phyloP scores from a whole-genome alignment of 495 filamentous ascomycete genomes.

The Talaromyces proteolyticus region DNA sequence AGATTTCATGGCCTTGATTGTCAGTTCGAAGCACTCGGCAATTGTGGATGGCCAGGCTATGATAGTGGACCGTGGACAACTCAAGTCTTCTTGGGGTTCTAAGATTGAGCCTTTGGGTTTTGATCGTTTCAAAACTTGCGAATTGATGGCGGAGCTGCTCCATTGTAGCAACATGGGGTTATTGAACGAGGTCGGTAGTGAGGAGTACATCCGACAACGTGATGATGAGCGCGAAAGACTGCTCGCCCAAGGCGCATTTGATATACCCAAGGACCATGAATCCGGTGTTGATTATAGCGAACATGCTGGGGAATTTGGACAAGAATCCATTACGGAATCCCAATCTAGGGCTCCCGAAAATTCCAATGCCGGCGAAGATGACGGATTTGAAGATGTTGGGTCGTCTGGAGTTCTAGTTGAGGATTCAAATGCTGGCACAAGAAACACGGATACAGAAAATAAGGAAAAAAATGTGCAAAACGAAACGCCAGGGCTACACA shows the following conservation, averaged over 20 bases:
- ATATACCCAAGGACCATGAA: conserved; percentile 27
- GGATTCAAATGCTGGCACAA: conserved; percentile 49
- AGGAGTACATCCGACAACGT: conserved; percentile 74
- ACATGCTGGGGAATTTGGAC: conserved; percentile 38
- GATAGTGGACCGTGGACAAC: conserved; percentile 53
- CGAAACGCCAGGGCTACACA: conserved; percentile 1
- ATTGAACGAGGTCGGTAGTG: conserved; percentile 87
- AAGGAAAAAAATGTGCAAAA: conserved; percentile 2
- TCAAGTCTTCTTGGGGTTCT: conserved; percentile 81
- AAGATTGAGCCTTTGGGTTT: conserved; percentile 95
- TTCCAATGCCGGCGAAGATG: conserved; percentile 77
- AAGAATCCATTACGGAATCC: conserved; percentile 26
- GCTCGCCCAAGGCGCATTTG: conserved; percentile 57
- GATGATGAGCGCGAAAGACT: conserved; percentile 78
- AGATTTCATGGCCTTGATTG: conserved; percentile 87
- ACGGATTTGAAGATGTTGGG: conserved; percentile 90
- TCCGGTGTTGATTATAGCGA: conserved; percentile 43
- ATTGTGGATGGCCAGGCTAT: conserved; percentile 53
- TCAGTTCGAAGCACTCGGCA: conserved; percentile 57
- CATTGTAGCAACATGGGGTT: conserved; percentile 99
- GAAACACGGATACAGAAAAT: conserved; percentile 19
- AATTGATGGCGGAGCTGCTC: conserved; percentile 95
- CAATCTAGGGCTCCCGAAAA: conserved; percentile 53
- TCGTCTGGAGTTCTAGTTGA: conserved; percentile 61
- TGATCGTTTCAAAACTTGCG: conserved; percentile 97